These are phyloP conservation scores for Dalechampia spathulata DNA, from an alignment of 441 rosid genomes.

Conservation along the genomic window DNA sequence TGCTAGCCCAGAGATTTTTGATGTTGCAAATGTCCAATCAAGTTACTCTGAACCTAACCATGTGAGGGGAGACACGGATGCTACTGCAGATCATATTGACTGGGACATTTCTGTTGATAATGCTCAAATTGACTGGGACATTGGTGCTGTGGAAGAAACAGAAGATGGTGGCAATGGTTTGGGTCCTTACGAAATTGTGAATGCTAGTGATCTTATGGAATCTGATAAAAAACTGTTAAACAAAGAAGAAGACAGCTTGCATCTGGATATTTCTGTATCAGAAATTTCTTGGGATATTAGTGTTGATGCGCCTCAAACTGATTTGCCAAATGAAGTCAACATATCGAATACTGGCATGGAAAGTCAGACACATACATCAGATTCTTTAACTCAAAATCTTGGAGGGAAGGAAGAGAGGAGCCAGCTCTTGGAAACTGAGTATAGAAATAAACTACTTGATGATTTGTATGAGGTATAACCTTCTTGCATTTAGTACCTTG, in stretches of 20 bases:
- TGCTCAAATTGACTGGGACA: slow-evolving; percentile 92
- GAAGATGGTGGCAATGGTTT: slow-evolving; percentile 71
- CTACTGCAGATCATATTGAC: slow-evolving; percentile 54
- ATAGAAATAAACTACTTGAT: slow-evolving; percentile 86
- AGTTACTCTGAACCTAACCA: slow-evolving; percentile 30
- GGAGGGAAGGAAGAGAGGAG: slow-evolving; percentile 57
- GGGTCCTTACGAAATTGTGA: slow-evolving; percentile 86
- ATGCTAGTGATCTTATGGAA: slow-evolving; percentile 56
- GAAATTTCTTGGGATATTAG: slow-evolving; percentile 90
- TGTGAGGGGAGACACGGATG: slow-evolving; percentile 36
- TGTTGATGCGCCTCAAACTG: slow-evolving; percentile 84
- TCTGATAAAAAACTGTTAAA: slow-evolving; percentile 25
- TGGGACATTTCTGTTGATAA: slow-evolving; percentile 91
- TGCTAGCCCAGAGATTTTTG: slow-evolving; percentile 41
- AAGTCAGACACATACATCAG: slow-evolving; percentile 32
- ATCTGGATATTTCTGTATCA: slow-evolving; percentile 41
- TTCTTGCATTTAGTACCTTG: slow-evolving; percentile 1
- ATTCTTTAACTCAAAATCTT: slow-evolving; percentile 29
- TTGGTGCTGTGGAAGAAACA: slow-evolving; percentile 72
- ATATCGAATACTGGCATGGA: slow-evolving; percentile 29
- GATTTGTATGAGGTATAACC: slow-evolving; percentile 76
- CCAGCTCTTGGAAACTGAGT: slow-evolving; percentile 83
- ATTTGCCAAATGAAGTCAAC: slow-evolving; percentile 43
- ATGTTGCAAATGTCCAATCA: slow-evolving; percentile 33
- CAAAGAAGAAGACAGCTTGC: slow-evolving; percentile 33